A percentile compares a stretch with the other conserved stretches of the same genome.
These are phyloP conservation scores for Yarrowia galli DNA, from an alignment of 1,139 yeast genomes.

Conservation along the genomic window DNA sequence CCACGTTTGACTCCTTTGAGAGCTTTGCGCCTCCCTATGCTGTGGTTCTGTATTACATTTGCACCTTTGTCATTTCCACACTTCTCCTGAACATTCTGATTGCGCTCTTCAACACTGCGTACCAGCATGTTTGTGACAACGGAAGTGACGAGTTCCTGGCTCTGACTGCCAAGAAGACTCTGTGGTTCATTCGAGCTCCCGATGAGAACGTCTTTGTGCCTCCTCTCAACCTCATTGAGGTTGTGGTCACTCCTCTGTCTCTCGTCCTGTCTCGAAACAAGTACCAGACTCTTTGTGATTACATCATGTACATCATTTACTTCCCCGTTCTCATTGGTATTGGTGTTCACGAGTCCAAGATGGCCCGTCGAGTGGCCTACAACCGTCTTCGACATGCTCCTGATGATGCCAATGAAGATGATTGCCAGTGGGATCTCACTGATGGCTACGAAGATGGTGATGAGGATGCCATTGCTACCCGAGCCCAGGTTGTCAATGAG, in stretches of 20 bases:
- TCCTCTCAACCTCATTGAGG: slow-evolving; percentile 78
- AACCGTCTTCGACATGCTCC: slow-evolving; percentile 69
- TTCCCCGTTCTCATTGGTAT: slow-evolving; percentile 69
- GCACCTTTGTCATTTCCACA: slow-evolving; percentile 73
- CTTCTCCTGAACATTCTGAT: slow-evolving; percentile 71
- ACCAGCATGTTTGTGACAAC: slow-evolving; percentile 79
- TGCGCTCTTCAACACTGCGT: slow-evolving; percentile 86
- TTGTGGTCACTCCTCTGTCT: slow-evolving; percentile 54
- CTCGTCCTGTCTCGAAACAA: slow-evolving; percentile 48
- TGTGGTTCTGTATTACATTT: slow-evolving; percentile 72
- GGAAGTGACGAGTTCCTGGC: slow-evolving; percentile 88
- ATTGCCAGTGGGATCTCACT: slow-evolving; percentile 81
- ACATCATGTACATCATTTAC: slow-evolving; percentile 69
- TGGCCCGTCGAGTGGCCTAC: slow-evolving; percentile 73
- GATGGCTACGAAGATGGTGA: slow-evolving; percentile 69
- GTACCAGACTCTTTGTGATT: slow-evolving; percentile 55
- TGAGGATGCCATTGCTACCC: slow-evolving; percentile 30
- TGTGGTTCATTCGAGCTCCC: slow-evolving; percentile 85
- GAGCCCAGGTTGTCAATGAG: slow-evolving; percentile 22
- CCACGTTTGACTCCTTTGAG: slow-evolving; percentile 73
- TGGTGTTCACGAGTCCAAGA: slow-evolving; percentile 67
- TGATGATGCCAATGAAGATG: slow-evolving; percentile 83
- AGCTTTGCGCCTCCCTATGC: slow-evolving; percentile 87
- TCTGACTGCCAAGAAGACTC: slow-evolving; percentile 81
- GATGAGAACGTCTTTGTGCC: slow-evolving; percentile 87